A percentile compares a stretch with the other conserved stretches of the same genome.
Evolutionary conservation across 2,329 filamentous ascomycete genomes (phyloP).

Genomic region (Calcarisporium arbuscula): DNA sequence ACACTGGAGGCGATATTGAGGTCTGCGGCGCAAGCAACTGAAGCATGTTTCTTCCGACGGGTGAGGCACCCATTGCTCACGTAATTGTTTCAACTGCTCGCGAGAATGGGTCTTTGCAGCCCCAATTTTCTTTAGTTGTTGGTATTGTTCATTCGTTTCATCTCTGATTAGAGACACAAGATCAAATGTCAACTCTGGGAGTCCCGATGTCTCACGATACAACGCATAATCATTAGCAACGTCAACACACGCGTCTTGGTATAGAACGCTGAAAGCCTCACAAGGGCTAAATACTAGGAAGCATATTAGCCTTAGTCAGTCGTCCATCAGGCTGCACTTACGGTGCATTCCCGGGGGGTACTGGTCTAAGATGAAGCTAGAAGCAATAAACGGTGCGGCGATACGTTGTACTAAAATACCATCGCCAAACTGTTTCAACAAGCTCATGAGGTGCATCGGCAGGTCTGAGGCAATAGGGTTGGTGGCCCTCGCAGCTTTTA

Average conservation of each 20-base stretch:
- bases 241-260: not conserved
- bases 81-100: constrained; percentile 1
- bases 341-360: constrained; percentile 7
- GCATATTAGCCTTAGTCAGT: no score
- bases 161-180: not conserved
- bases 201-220: not conserved
- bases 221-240: not conserved
- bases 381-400: constrained; percentile 7
- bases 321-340: constrained; percentile 1
- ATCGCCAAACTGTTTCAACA: constrained; percentile 1
- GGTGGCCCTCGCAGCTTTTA: not conserved
- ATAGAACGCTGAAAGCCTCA: constrained; percentile 1
- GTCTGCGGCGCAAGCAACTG: constrained; percentile 4
- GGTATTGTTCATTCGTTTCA: constrained; percentile 1
- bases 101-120: constrained; percentile 1
- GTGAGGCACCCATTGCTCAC: constrained; percentile 1
- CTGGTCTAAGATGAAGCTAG: constrained; percentile 8
- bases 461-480: not conserved
- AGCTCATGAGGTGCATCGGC: constrained; percentile 2
- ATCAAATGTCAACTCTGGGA: not conserved
- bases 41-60: constrained; percentile 7
- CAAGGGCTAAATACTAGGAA: constrained; percentile 2
- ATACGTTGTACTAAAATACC: not conserved
- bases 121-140: not conserved
- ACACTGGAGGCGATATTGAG: constrained; percentile 7